Evolutionary conservation across 495 filamentous ascomycete species (phyloP).

Genomic region (Trichocladium uniseriatum): DNA sequence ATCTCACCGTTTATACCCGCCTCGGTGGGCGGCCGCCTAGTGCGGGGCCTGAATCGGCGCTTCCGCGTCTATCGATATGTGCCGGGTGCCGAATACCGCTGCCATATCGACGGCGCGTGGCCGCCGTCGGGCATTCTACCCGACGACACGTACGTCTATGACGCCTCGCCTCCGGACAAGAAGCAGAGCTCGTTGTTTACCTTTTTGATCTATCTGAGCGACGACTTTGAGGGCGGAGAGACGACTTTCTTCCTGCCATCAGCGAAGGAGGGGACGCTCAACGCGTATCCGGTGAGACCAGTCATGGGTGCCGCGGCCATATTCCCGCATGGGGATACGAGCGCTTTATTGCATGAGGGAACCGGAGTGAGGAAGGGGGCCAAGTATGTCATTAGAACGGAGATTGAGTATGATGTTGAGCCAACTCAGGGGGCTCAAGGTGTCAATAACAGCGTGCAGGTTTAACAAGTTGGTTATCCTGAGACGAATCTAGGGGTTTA

Average conservation of each 20-base stretch:
- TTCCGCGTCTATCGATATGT: slow-evolving; percentile 44
- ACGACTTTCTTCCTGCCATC: slow-evolving; percentile 43
- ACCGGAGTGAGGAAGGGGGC: slow-evolving; percentile 37
- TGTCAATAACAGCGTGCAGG: no score
- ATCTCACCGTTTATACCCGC: slow-evolving; percentile 16
- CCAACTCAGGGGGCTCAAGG: no score
- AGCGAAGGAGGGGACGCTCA: slow-evolving; percentile 34
- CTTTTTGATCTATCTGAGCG: slow-evolving; percentile 44
- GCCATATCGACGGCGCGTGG: slow-evolving; percentile 42
- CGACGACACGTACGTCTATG: slow-evolving; percentile 37
- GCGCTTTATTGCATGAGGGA: slow-evolving; percentile 39
- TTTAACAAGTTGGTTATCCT: no score
- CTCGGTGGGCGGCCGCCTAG: no score
- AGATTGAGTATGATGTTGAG: slow-evolving; percentile 42
- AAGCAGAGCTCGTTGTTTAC: slow-evolving; percentile 42
- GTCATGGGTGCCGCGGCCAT: slow-evolving; percentile 37
- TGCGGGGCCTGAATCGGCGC: slow-evolving; percentile 33
- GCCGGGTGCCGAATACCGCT: slow-evolving; percentile 41
- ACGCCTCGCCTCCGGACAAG: slow-evolving; percentile 31
- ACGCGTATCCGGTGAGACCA: slow-evolving; percentile 40
- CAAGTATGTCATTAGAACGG: slow-evolving; percentile 43
- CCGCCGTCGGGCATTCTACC: slow-evolving; percentile 35
- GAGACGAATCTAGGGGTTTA: no score
- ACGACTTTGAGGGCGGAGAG: slow-evolving; percentile 43
- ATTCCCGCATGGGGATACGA: slow-evolving; percentile 41